A percentile compares a stretch with the other conserved stretches of the same genome.
These are phyloP conservation scores for Termitomyces bulborhizus DNA, from an alignment of 768 basidiomycete genomes.

Conservation along the genomic window DNA sequence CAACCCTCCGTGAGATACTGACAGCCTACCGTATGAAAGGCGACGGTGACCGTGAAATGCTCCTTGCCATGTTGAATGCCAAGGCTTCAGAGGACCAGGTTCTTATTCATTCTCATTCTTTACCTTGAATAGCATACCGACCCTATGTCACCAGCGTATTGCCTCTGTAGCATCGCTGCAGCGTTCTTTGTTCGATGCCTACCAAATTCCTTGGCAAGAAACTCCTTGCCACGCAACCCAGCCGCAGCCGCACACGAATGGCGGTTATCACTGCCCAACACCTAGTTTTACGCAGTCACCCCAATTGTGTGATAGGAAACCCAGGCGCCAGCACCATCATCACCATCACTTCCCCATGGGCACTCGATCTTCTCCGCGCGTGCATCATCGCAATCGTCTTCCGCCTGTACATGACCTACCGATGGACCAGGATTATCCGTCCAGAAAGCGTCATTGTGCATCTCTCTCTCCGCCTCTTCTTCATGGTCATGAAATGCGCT, in stretches of 20 bases:
- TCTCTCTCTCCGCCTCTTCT: slow-evolving; percentile 51
- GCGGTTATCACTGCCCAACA: slow-evolving; percentile 32
- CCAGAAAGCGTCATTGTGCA: slow-evolving; percentile 58
- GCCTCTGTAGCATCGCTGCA: slow-evolving; percentile 68
- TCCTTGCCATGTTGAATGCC: slow-evolving; percentile 85
- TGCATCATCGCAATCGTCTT: slow-evolving; percentile 21
- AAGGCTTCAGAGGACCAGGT: slow-evolving; percentile 94
- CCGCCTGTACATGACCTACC: slow-evolving; percentile 28
- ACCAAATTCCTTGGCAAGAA: slow-evolving; percentile 24
- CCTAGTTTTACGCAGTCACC: slow-evolving; percentile 32
- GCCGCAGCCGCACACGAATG: slow-evolving; percentile 21
- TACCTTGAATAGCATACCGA: neutral
- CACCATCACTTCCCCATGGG: slow-evolving; percentile 19
- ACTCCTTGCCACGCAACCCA: slow-evolving; percentile 14
- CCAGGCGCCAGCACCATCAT: slow-evolving; percentile 28
- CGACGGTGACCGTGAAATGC: slow-evolving; percentile 88
- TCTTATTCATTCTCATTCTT: slow-evolving; percentile 15
- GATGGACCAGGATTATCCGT: slow-evolving; percentile 31
- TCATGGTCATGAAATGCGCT: slow-evolving; percentile 35
- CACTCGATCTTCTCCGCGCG: slow-evolving; percentile 35
- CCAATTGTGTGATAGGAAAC: slow-evolving; percentile 25
- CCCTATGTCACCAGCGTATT: slow-evolving; percentile 44
- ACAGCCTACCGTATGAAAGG: slow-evolving; percentile 80
- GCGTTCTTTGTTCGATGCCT: slow-evolving; percentile 63
- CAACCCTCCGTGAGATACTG: slow-evolving; percentile 80